phyloP scores from a whole-genome alignment of 371 early-diverging fungal species.

The Mortierella sp. region DNA sequence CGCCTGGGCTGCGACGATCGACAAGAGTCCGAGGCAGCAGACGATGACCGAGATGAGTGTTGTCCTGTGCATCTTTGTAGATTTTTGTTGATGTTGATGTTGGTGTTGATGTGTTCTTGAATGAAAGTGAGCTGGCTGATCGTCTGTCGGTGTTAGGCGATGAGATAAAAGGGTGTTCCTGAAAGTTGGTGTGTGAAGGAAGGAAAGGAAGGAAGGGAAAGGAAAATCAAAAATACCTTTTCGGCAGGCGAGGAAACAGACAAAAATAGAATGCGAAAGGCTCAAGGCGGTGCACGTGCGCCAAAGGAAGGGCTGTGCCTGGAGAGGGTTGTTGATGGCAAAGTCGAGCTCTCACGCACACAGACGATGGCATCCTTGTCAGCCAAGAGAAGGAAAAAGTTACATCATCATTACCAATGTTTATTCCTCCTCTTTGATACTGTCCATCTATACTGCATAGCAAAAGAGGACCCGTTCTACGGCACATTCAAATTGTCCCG shows the following conservation, averaged over 20 bases:
- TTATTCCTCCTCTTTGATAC: background rate
- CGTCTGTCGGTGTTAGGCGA: too few species aligned
- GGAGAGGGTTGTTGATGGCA: background rate
- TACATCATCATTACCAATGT: background rate
- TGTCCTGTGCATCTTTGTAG: constrained; percentile 22
- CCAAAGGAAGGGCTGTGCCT: background rate
- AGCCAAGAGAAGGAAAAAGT: background rate
- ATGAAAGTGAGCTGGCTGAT: background rate
- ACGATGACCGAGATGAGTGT: constrained; percentile 23
- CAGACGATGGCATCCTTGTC: too few species aligned
- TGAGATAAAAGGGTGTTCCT: background rate
- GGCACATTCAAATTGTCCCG: background rate
- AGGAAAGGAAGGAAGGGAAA: background rate
- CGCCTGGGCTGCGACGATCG: constrained; percentile 32
- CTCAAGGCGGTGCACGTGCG: background rate
- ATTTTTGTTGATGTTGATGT: background rate
- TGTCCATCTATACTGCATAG: background rate
- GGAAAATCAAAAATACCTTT: too few species aligned
- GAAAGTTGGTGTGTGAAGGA: background rate
- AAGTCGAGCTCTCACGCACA: too few species aligned
- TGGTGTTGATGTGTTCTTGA: background rate
- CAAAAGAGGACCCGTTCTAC: background rate
- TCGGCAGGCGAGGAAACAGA: background rate
- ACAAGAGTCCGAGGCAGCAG: constrained; percentile 26
- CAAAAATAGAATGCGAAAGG: background rate